Conservation (phyloP, 2,329 filamentous ascomycete species). For the Fusarium miscanthi region DNA sequence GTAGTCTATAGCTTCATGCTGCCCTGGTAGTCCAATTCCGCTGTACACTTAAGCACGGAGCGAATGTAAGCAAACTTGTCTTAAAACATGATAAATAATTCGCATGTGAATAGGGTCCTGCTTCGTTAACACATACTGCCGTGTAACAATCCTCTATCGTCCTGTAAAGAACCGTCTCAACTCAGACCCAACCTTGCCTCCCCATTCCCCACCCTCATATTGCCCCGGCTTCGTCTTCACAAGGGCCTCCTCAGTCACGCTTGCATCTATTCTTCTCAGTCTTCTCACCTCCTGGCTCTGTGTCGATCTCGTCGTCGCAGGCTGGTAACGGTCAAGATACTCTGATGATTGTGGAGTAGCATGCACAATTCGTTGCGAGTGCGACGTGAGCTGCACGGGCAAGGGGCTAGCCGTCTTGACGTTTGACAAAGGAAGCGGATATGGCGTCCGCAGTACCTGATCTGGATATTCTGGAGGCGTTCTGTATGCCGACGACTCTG, state of each 20-base stretch:
- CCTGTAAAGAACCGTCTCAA: slow-evolving; percentile 42
- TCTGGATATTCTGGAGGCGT: slow-evolving; percentile 48
- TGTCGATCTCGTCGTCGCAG: slow-evolving; percentile 20
- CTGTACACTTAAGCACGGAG: not conserved
- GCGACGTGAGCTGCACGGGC: slow-evolving; percentile 28
- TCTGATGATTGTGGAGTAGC: slow-evolving; percentile 47
- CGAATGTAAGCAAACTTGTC: not conserved
- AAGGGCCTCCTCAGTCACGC: slow-evolving; percentile 17
- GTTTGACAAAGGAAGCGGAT: slow-evolving; percentile 31
- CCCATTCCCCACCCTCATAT: slow-evolving; percentile 24
- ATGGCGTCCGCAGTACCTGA: slow-evolving; percentile 22
- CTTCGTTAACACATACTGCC: not conserved
- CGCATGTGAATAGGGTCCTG: not conserved
- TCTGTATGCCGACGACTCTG: slow-evolving; percentile 43
- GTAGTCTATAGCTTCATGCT: not conserved
- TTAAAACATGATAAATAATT: not conserved
- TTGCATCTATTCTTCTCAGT: slow-evolving; percentile 13
- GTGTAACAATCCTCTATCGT: slow-evolving; percentile 12
- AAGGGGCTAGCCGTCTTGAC: slow-evolving; percentile 27
- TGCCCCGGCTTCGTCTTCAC: slow-evolving; percentile 4
- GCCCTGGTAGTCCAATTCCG: not conserved
- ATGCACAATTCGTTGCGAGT: slow-evolving; percentile 18
- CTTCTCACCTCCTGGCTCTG: slow-evolving; percentile 18
- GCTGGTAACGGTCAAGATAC: slow-evolving; percentile 50
- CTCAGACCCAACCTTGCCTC: slow-evolving; percentile 40